Evolutionary conservation across 2,329 filamentous ascomycete species (phyloP).

Genomic region (Zasmidium cellare): DNA sequence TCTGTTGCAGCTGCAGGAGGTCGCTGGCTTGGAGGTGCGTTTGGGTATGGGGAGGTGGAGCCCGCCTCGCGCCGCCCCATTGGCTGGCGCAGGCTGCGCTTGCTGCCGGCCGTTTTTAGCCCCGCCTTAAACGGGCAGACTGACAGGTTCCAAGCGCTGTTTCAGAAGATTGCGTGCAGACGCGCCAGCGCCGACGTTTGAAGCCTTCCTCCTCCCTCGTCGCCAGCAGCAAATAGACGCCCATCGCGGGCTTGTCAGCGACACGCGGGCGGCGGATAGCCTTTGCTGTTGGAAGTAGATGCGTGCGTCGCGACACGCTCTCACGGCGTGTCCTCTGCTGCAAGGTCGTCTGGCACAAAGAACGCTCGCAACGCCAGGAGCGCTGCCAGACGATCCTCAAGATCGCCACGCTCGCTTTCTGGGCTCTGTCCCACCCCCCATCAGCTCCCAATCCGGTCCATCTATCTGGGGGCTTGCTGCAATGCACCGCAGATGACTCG

Average conservation of each 20-base stretch:
- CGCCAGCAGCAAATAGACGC: constrained; percentile 12
- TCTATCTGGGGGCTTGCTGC: too few relatives aligned
- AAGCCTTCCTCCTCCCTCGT: not conserved
- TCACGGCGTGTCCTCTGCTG: constrained; percentile 5
- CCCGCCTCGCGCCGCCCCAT: constrained; percentile 6
- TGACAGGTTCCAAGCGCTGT: constrained; percentile 12
- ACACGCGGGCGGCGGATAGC: too few relatives aligned
- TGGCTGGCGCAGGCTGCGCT: constrained; percentile 14
- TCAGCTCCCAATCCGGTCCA: constrained; percentile 4
- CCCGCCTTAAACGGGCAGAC: constrained; percentile 10
- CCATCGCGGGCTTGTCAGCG: constrained; percentile 13
- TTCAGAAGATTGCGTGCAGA: constrained; percentile 19
- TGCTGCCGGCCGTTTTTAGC: constrained; percentile 13
- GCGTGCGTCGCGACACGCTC: constrained; percentile 11
- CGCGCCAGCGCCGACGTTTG: too few relatives aligned
- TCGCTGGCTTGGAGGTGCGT: constrained; percentile 10
- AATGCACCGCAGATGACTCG: constrained; percentile 7
- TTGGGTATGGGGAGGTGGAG: not conserved
- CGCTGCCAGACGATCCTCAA: constrained; percentile 13
- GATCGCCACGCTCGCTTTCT: constrained; percentile 13
- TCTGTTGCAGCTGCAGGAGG: constrained; percentile 13
- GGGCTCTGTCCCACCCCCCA: constrained; percentile 13
- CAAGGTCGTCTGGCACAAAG: constrained; percentile 10
- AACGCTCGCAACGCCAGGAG: constrained; percentile 12
- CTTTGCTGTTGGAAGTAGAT: constrained; percentile 14